Conservation (phyloP, 306 rosid species). For the Prunus mira region DNA sequence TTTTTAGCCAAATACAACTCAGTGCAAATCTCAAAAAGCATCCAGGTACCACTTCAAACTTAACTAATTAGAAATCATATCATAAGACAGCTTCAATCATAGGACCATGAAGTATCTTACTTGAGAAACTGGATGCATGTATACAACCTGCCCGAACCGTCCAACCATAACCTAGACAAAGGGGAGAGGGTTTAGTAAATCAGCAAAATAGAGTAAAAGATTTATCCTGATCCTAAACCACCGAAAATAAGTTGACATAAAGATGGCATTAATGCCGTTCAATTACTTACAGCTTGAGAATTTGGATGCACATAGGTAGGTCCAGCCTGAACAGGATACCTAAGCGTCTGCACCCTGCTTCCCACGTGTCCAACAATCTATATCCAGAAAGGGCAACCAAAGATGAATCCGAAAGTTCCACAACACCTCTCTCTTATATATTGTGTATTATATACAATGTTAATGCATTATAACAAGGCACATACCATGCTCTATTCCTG, state of each 20-base stretch:
- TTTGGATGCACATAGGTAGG: constrained; percentile 61
- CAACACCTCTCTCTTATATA: not conserved
- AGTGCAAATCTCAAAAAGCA: not conserved
- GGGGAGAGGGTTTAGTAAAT: constrained; percentile 13
- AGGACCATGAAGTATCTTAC: constrained; percentile 40
- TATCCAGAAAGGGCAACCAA: constrained; percentile 22
- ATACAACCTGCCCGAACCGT: constrained; percentile 71
- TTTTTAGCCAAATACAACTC: not conserved
- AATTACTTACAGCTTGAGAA: constrained; percentile 71
- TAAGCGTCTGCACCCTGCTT: constrained; percentile 60
- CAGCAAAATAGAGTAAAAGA: constrained; percentile 10
- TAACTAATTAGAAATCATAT: not conserved
- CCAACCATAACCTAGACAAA: constrained; percentile 76
- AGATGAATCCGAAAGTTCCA: constrained; percentile 14
- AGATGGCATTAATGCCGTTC: constrained; percentile 8
- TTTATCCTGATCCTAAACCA: not conserved
- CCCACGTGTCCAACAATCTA: constrained; percentile 72
- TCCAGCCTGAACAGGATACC: constrained; percentile 69
- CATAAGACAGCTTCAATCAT: not conserved
- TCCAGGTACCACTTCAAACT: not conserved
- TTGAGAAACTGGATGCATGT: constrained; percentile 76
- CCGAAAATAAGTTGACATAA: constrained; percentile 17
- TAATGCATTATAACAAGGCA: not conserved
- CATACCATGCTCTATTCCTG: not conserved
- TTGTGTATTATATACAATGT: not conserved